These are phyloP conservation scores for Volvox carteri DNA, from an alignment of 163 green algal species.

Conservation along the genomic window DNA sequence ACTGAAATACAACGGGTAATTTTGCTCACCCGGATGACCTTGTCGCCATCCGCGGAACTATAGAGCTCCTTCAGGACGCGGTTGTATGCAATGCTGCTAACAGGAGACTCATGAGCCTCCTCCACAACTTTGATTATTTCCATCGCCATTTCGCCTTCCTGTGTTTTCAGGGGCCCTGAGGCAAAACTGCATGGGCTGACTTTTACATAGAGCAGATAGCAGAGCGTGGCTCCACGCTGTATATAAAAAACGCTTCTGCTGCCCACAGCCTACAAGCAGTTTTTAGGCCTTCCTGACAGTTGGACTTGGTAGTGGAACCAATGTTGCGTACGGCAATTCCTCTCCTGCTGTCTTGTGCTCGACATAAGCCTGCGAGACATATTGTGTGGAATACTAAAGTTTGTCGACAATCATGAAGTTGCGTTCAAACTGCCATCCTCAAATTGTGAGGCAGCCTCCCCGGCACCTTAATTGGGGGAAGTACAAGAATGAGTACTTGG, in stretches of 20 bases:
- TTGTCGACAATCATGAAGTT: not conserved
- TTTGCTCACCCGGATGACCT: slow-evolving; percentile 74
- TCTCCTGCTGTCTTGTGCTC: not conserved
- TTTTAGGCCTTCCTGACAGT: no score
- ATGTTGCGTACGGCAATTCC: not conserved
- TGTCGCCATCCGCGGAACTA: slow-evolving; percentile 76
- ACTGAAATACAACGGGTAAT: not conserved
- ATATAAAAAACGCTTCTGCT: no score
- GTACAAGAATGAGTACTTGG: slow-evolving; percentile 21
- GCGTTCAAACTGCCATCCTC: not conserved
- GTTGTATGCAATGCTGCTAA: slow-evolving; percentile 79
- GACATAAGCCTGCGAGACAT: no score
- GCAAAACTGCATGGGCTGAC: not conserved
- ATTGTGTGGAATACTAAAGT: not conserved
- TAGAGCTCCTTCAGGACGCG: slow-evolving; percentile 74
- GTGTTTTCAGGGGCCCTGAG: not conserved
- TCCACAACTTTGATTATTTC: slow-evolving; percentile 70
- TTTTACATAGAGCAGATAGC: not conserved
- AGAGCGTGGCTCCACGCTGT: not conserved
- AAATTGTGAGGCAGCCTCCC: not conserved
- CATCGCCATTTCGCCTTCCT: slow-evolving; percentile 70
- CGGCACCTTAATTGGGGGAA: slow-evolving; percentile 1
- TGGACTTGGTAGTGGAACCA: not conserved
- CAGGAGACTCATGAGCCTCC: slow-evolving; percentile 67
- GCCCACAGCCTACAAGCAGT: no score